Percentiles rank a stretch among this genome's conserved stretches.
These are phyloP conservation scores for Globisporangium irregulare DNA, from an alignment of 352 stramenopile genomes.

Conservation along the genomic window DNA sequence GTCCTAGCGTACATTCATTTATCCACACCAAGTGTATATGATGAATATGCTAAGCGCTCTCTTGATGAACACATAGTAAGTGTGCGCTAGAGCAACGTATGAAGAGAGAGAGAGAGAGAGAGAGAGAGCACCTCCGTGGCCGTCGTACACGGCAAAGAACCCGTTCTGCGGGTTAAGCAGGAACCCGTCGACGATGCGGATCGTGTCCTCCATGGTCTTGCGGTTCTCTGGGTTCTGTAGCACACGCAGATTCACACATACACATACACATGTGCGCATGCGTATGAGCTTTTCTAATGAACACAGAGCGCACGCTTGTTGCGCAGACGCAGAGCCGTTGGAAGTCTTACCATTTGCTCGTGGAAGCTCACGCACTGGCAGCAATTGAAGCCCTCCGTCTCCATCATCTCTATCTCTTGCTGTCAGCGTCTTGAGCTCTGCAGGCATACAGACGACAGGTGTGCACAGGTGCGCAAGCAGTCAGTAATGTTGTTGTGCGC, in stretches of 20 bases:
- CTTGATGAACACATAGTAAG: not conserved
- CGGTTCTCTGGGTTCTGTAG: conserved; percentile 63
- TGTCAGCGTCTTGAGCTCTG: not conserved
- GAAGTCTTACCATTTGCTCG: conserved; percentile 65
- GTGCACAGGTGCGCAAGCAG: not conserved
- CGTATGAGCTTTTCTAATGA: not conserved
- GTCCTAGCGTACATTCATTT: conserved; percentile 26
- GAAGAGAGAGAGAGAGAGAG: not conserved
- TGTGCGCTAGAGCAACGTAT: not conserved
- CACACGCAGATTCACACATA: not conserved
- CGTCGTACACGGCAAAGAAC: conserved; percentile 81
- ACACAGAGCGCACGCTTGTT: not conserved
- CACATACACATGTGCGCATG: not conserved
- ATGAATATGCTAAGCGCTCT: not conserved
- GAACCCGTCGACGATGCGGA: conserved; percentile 72
- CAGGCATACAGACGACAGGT: not conserved
- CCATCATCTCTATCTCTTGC: not conserved
- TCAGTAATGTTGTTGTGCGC: not conserved
- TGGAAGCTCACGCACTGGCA: conserved; percentile 67
- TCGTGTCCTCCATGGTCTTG: conserved; percentile 84
- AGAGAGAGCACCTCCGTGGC: conserved; percentile 54
- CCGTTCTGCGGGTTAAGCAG: conserved; percentile 46
- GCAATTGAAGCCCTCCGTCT: conserved; percentile 37
- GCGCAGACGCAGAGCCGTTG: not conserved
- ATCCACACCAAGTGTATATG: not conserved